phyloP scores from a whole-genome alignment of 2,329 filamentous ascomycete genomes.

The Sphaerostilbella broomeana region DNA sequence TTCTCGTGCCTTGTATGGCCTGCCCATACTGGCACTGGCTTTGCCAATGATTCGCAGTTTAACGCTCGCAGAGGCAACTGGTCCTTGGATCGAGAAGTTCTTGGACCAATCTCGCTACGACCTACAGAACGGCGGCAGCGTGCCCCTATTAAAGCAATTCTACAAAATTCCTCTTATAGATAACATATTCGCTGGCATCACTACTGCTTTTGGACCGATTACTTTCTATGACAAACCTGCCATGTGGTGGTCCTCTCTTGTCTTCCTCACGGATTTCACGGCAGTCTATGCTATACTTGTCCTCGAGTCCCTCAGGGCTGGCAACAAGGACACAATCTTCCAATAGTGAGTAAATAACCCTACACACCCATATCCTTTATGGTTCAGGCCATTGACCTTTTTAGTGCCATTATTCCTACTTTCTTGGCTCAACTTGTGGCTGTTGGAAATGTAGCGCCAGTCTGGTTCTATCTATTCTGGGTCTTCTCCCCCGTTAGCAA shows the following conservation, averaged over 20 bases:
- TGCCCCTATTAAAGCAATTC: constrained; percentile 15
- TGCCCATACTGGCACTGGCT: constrained; percentile 9
- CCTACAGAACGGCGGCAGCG: constrained; percentile 6
- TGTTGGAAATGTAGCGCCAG: constrained; percentile 18
- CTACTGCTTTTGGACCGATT: constrained; percentile 20
- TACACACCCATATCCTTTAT: no score
- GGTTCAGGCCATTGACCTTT: fast-evolving
- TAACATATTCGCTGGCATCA: constrained; percentile 15
- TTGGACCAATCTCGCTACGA: background rate
- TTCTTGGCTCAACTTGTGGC: constrained; percentile 20
- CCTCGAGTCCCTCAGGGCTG: constrained; percentile 19
- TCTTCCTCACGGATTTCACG: constrained; percentile 24
- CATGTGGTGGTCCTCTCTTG: constrained; percentile 23
- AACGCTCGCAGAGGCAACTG: background rate
- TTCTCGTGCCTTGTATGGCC: constrained; percentile 2
- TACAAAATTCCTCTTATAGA: constrained; percentile 20
- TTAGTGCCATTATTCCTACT: constrained; percentile 16
- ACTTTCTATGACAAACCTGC: constrained; percentile 17
- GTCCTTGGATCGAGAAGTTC: background rate
- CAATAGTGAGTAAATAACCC: constrained; percentile 19
- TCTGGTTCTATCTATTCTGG: constrained; percentile 21
- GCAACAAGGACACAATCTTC: constrained; percentile 15
- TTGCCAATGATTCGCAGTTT: no score
- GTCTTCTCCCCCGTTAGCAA: constrained; percentile 16
- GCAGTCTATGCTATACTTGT: constrained; percentile 22